phyloP scores from a whole-genome alignment of 2,329 filamentous ascomycete species.

The Clonostachys solani region DNA sequence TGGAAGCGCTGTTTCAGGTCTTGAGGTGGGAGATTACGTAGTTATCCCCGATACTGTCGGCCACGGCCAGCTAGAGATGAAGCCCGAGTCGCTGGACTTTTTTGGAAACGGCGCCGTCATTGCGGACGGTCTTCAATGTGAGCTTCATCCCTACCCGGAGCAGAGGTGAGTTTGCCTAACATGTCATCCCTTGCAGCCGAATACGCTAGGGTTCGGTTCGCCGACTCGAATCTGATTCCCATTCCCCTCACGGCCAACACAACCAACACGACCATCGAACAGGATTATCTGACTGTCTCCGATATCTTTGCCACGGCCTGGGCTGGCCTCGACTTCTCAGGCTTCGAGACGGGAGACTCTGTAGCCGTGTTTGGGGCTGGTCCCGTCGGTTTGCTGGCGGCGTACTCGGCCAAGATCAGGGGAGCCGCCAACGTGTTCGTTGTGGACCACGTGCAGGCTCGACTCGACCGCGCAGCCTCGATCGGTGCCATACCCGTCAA shows the following conservation, averaged over 20 bases:
- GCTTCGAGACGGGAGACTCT: slow-evolving; percentile 54
- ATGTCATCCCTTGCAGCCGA: no score
- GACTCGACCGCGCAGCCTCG: slow-evolving; percentile 52
- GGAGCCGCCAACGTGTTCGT: slow-evolving; percentile 58
- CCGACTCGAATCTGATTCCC: slow-evolving; percentile 35
- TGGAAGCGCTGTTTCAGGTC: slow-evolving; percentile 23
- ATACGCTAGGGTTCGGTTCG: slow-evolving; percentile 42
- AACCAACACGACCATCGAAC: neutral
- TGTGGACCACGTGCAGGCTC: slow-evolving; percentile 57
- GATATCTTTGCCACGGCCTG: neutral
- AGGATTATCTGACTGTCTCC: neutral
- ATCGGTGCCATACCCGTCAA: slow-evolving; percentile 55
- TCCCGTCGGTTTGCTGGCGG: slow-evolving; percentile 62
- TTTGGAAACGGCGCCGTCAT: no score
- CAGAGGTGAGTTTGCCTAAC: no score
- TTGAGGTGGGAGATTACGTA: slow-evolving; percentile 30
- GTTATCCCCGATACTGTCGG: slow-evolving; percentile 15
- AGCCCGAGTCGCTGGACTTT: no score
- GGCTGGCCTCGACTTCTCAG: slow-evolving; percentile 12
- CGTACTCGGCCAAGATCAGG: slow-evolving; percentile 55
- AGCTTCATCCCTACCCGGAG: no score
- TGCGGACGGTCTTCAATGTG: no score
- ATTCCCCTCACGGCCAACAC: slow-evolving; percentile 17
- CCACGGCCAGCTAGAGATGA: slow-evolving; percentile 4
- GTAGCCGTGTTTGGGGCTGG: slow-evolving; percentile 62